Evolutionary conservation across 2,329 filamentous ascomycete genomes (phyloP), one percentile per base, ranked within the genome.

Genomic region (Plectosphaerella sp.): DNA sequence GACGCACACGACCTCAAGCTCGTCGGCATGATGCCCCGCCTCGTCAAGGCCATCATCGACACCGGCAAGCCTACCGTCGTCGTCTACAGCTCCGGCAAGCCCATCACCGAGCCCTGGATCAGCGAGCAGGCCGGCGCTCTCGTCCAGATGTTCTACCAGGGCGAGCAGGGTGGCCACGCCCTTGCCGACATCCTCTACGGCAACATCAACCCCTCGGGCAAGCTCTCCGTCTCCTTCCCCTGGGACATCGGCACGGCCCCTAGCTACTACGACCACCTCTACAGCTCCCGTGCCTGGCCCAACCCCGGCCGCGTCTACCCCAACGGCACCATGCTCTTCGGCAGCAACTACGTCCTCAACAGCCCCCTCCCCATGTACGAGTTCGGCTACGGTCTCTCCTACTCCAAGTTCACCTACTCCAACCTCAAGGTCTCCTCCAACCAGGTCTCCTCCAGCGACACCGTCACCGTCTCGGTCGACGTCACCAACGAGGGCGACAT

Each of bases 131-230:
- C 87, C 0, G 74, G 82, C 0, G 86, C 84, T 0, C 75, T 91
- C 0, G 71, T 90, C 0, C 87, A 90, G 62, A 86, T 89, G 65
- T 90, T 90, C 68, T 91, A 90, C 60, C 84, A 85, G 7, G 85
- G 83, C 0, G 85, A 89, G 60, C 73, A 88, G 68, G 85, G 84
- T 22, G 85, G 86, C 0, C 72, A 83, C 53, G 85, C 84, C 1
- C 74, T 88, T 1, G 85, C 86, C 0, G 83, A 87, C 55, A 73
- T 88, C 28, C 72, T 88, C 2, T 86, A 83, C 59, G 86, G 86
- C 24, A 72, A 81, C 51, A 77, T 80, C 49, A 87, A 85, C 64
- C 85, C 85, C 0, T 84, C 79, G 1, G 86, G 86, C 39, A 86
- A 82, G 63, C 76, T 88, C 12, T 77, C 79, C 1, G 84, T 89